phyloP scores from a whole-genome alignment of 768 basidiomycete species.

The Termitomyces sp. region DNA sequence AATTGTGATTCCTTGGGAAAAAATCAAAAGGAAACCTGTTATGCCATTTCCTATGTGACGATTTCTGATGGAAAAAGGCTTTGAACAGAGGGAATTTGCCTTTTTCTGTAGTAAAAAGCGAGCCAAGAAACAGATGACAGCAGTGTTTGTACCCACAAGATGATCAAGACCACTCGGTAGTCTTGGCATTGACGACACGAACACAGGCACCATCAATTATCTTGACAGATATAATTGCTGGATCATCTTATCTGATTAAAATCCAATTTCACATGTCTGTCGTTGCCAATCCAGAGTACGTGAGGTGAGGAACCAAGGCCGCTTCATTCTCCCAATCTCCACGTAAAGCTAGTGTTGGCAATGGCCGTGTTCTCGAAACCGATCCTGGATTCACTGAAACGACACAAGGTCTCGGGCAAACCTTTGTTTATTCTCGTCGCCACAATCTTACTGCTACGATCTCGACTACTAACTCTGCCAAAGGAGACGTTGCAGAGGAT shows the following conservation, averaged over 20 bases:
- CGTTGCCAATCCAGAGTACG: not conserved
- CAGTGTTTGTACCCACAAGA: no score
- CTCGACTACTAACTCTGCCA: constrained; percentile 35
- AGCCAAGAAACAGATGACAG: no score
- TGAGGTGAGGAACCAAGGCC: not conserved
- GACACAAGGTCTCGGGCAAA: constrained; percentile 16
- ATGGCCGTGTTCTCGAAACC: constrained; percentile 20
- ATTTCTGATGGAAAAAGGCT: no score
- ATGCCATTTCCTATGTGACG: no score
- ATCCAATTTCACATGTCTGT: constrained; percentile 3
- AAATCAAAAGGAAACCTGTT: no score
- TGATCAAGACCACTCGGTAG: no score
- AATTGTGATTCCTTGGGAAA: no score
- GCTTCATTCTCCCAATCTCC: not conserved
- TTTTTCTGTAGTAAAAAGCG: no score
- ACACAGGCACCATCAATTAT: not conserved
- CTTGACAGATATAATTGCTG: not conserved
- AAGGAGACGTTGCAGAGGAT: constrained; percentile 27
- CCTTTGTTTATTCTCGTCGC: constrained; percentile 41
- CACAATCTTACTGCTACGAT: constrained; percentile 49
- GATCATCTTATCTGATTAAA: constrained; percentile 5
- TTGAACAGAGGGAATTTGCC: no score
- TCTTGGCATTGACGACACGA: no score
- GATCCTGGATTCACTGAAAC: constrained; percentile 8
- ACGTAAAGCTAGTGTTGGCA: not conserved